Conservation (phyloP, 2,329 filamentous ascomycete genomes). For the Aureobasidium sp. region DNA sequence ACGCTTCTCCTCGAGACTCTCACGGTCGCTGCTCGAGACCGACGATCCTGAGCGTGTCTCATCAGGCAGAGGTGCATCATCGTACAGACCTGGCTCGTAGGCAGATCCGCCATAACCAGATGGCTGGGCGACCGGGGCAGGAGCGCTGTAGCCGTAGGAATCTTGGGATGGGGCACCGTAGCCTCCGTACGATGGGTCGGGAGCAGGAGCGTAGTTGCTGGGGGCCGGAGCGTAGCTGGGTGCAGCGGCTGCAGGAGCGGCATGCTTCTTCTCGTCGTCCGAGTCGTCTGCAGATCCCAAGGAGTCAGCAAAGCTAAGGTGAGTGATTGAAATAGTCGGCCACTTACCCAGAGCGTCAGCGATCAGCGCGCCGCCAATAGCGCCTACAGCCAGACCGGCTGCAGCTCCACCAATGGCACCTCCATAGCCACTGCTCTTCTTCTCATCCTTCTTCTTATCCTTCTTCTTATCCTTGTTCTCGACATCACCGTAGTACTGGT, state of each 20-base stretch:
- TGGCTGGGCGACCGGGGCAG: conserved; percentile 16
- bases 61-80: conserved; percentile 11
- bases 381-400: conserved; percentile 50
- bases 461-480: conserved; percentile 26
- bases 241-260: conserved; percentile 3
- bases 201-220: conserved; percentile 6
- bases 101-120: conserved; percentile 9
- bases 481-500: conserved; percentile 17
- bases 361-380: conserved; percentile 49
- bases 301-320: conserved; percentile 16
- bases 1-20: conserved; percentile 39
- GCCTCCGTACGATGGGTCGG: neutral
- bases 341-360: conserved; percentile 48
- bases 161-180: conserved; percentile 1
- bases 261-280: conserved; percentile 25
- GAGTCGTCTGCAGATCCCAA: conserved; percentile 23
- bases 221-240: neutral
- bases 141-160: conserved; percentile 17
- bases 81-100: conserved; percentile 14
- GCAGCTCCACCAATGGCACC: conserved; percentile 43
- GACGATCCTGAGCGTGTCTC: conserved; percentile 6
- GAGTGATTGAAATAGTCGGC: neutral
- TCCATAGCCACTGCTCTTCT: conserved; percentile 37
- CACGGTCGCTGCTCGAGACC: conserved; percentile 39
- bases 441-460: conserved; percentile 35